Evolutionary conservation across 768 basidiomycete species (phyloP), one percentile per base, ranked within the genome.

Genomic region (Suillus paluster): DNA sequence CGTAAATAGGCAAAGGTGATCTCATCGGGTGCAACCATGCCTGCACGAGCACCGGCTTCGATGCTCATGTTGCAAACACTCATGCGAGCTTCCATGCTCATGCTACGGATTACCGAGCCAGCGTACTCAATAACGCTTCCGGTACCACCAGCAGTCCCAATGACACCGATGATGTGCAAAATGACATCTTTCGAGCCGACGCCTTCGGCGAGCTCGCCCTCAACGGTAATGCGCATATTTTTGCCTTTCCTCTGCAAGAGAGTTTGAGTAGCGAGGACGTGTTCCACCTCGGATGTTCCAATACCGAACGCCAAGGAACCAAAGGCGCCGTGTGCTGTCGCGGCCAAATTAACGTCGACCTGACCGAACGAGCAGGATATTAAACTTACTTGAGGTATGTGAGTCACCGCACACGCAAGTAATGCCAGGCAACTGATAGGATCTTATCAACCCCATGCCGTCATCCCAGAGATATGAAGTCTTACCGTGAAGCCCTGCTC

Each of bases 1-100:
- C 84, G 85, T 63, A 96, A 87, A 75, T 96, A 96, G 34, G 84
- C 81, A 70, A 95, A 94, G 12, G 94, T 96, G 63, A 88, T 79
- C 30, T 95, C 89, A 71, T 96, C 94, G 1, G 94, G 94, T 19
- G 92, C 94, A 61, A 96, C 84, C 93, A 96, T 94, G 57, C 94
- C 94, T 12, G 94, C 94, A 69, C 94, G 86, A 67, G 94, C 94
- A 69, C 94, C 94, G 60, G 89, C 94, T 75, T 96, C 94, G 70
- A 96, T 95, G 62, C 93, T 95, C 94, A 96, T 95, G 78, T 96
- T 96, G 79, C 94, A 95, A 64, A 88, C 88, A 69, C 89, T 91
- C 91, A 91, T 94, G 55, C 94, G 87, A 42, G 91, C 92, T 74
- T 96, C 94, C 91, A 95, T 94, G 70, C 88, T 89, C 70, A 94